phyloP scores from a whole-genome alignment of 371 early-diverging fungal genomes.

The Coemansia sp. region DNA sequence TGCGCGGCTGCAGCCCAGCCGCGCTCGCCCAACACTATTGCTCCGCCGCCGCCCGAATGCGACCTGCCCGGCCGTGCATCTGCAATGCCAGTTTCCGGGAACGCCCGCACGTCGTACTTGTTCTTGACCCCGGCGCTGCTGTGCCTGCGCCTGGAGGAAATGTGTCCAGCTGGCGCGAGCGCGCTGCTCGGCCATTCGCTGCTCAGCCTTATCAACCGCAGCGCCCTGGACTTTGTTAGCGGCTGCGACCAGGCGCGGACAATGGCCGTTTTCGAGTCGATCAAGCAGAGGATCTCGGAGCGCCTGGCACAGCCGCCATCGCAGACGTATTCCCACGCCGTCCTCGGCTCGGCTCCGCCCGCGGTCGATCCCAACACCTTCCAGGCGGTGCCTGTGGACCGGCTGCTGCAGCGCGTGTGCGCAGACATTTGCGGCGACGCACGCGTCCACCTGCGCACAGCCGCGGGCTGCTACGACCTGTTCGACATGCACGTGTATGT shows the following conservation, averaged over 20 bases:
- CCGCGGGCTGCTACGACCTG: conserved; percentile 24
- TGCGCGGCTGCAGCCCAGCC: conserved; percentile 8
- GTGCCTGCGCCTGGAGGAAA: conserved; percentile 44
- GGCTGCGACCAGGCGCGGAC: conserved; percentile 20
- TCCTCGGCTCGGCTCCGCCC: conserved; percentile 18
- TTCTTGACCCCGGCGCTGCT: conserved; percentile 37
- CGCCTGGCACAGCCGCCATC: conserved; percentile 18
- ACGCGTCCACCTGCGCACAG: conserved; percentile 42
- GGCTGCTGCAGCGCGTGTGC: conserved; percentile 34
- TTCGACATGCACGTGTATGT: conserved; percentile 37
- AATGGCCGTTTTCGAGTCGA: conserved; percentile 10
- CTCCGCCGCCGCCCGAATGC: conserved; percentile 10
- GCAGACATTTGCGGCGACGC: conserved; percentile 10
- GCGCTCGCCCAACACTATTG: conserved; percentile 13
- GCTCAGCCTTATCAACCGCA: conserved; percentile 48
- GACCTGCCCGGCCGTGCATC: background rate
- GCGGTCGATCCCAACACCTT: conserved; percentile 38
- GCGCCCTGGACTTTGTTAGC: conserved; percentile 39
- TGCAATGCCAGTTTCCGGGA: conserved; percentile 1
- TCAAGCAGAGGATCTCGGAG: conserved; percentile 11
- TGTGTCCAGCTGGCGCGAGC: conserved; percentile 1
- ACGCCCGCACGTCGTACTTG: conserved; percentile 16
- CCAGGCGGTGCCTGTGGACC: conserved; percentile 34
- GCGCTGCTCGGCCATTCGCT: conserved; percentile 38
- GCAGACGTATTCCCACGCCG: conserved; percentile 12